phyloP scores from a whole-genome alignment of 83 land plant species.

The Thuja plicata region DNA sequence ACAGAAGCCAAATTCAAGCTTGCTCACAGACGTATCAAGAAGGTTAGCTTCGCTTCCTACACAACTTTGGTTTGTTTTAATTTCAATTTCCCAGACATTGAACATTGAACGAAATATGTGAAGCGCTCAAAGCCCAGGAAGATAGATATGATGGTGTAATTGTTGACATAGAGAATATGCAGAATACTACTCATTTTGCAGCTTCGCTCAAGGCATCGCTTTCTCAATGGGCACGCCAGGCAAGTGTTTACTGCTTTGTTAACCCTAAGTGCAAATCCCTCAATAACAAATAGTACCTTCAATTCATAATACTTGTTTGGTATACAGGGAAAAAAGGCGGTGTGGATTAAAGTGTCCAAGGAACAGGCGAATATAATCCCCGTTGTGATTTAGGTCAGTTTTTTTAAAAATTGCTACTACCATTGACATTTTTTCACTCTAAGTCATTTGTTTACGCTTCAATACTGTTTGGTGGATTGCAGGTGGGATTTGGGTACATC shows the following conservation, averaged over 20 bases:
- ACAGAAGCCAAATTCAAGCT: too few species aligned
- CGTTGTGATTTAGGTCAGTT: constrained; percentile 27
- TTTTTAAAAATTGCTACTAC: too few species aligned
- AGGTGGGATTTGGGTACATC: constrained; percentile 58
- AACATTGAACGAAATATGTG: not conserved
- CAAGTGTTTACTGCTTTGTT: not conserved
- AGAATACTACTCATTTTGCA: not conserved
- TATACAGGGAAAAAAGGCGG: constrained; percentile 33
- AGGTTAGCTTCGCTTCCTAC: too few species aligned
- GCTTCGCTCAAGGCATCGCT: not conserved
- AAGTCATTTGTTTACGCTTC: not conserved
- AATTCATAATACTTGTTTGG: not conserved
- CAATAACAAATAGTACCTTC: not conserved
- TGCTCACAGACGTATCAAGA: too few species aligned
- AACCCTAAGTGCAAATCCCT: not conserved
- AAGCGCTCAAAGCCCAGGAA: not conserved
- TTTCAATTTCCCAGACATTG: too few species aligned
- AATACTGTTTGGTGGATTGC: not conserved
- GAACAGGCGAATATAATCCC: constrained; percentile 31
- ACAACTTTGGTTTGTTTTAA: too few species aligned
- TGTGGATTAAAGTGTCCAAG: constrained; percentile 43
- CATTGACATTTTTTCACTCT: not conserved
- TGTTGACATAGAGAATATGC: not conserved
- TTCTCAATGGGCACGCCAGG: not conserved
- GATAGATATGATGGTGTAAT: not conserved